phyloP scores from a whole-genome alignment of 352 stramenopile species.

The Poterioochromonas sp. region DNA sequence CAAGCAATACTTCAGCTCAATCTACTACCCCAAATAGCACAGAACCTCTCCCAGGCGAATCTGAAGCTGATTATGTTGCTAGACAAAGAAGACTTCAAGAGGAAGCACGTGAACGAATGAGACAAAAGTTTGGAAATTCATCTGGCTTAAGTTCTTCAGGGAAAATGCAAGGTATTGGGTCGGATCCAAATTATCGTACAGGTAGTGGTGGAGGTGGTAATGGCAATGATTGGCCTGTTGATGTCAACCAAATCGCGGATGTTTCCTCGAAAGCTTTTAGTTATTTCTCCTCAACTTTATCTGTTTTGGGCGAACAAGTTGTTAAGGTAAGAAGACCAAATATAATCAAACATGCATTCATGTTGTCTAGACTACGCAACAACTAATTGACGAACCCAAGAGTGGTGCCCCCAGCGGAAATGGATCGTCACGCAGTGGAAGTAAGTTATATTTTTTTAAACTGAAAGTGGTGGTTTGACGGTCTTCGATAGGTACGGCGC shows the following conservation, averaged over 20 bases:
- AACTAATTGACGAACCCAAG: not conserved
- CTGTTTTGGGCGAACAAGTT: not conserved
- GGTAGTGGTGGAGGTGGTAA: not conserved
- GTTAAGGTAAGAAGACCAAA: not conserved
- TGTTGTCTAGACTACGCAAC: not conserved
- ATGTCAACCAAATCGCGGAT: constrained; percentile 6
- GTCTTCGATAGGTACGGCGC: not conserved
- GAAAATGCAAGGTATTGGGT: constrained; percentile 23
- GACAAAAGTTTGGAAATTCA: constrained; percentile 14
- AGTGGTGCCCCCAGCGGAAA: not conserved
- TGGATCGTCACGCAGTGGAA: not conserved
- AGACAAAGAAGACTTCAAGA: not conserved
- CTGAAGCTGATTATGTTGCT: not conserved
- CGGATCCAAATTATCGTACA: constrained; percentile 5
- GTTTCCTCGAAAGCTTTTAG: not conserved
- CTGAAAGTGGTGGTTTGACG: not conserved
- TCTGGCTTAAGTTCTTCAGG: not conserved
- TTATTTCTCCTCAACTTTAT: not conserved
- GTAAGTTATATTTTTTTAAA: not conserved
- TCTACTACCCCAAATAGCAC: not conserved
- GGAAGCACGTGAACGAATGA: not conserved
- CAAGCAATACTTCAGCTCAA: not conserved
- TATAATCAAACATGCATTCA: not conserved
- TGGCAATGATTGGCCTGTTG: not conserved
- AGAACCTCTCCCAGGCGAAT: not conserved